Conservation (phyloP, 176 grass and related monocot species). For the Panicum miliaceum region DNA sequence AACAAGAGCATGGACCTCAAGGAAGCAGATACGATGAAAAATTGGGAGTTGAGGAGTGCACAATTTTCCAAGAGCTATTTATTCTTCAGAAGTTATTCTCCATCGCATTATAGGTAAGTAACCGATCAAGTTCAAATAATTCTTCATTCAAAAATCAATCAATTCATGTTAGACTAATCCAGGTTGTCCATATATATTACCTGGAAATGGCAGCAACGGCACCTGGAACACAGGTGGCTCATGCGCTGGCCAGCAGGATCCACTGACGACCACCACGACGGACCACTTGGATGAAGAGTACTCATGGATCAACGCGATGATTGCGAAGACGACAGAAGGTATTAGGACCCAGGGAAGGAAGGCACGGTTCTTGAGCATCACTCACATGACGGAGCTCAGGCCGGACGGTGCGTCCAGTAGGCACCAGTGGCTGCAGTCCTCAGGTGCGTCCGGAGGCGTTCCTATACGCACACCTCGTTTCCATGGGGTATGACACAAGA, state of each 20-base stretch:
- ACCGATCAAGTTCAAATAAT: neutral
- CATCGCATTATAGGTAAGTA: constrained; percentile 44
- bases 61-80: neutral
- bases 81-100: constrained; percentile 52
- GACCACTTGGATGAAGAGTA: neutral
- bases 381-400: constrained; percentile 46
- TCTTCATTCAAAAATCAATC: neutral
- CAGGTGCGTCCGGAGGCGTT: constrained; percentile 87
- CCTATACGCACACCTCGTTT: constrained; percentile 46
- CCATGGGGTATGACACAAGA: constrained; percentile 27
- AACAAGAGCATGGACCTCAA: constrained; percentile 41
- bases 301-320: constrained; percentile 46
- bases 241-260: constrained; percentile 6
- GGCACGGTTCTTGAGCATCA: constrained; percentile 43
- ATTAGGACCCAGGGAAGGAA: neutral
- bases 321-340: neutral
- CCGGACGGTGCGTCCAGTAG: constrained; percentile 45
- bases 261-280: neutral
- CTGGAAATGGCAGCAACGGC: constrained; percentile 43
- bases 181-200: neutral
- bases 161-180: neutral
- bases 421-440: constrained; percentile 72
- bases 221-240: constrained; percentile 39
- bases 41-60: constrained; percentile 17
- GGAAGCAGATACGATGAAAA: constrained; percentile 44